phyloP scores from a whole-genome alignment of 2,329 filamentous ascomycete genomes.

The Neonectria magnoliae region DNA sequence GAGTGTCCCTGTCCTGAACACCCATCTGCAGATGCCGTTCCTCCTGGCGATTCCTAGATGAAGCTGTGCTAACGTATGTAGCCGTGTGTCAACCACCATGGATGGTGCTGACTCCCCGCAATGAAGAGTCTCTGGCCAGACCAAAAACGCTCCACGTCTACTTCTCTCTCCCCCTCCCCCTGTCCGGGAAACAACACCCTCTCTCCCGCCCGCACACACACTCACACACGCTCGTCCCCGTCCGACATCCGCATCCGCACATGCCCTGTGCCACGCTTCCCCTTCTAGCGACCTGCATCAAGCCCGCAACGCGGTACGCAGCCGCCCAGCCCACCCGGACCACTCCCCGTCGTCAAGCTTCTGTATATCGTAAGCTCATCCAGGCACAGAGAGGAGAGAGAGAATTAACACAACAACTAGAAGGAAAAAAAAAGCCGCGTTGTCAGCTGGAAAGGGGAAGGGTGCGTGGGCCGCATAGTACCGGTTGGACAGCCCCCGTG shows the following conservation, averaged over 20 bases:
- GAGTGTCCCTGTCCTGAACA: background rate
- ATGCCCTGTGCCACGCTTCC: constrained; percentile 39
- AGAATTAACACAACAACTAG: background rate
- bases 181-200: constrained; percentile 13
- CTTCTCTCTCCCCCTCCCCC: background rate
- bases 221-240: constrained; percentile 20
- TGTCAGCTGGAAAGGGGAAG: background rate
- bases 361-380: constrained; percentile 3
- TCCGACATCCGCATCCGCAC: constrained; percentile 28
- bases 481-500: background rate
- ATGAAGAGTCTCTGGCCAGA: constrained; percentile 3
- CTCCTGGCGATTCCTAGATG: background rate
- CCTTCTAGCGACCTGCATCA: constrained; percentile 43
- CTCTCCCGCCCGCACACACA: constrained; percentile 7
- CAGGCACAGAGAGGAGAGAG: background rate
- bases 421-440: background rate
- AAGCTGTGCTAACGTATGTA: background rate
- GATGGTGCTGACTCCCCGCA: background rate
- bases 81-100: background rate
- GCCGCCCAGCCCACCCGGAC: constrained; percentile 17
- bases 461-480: background rate
- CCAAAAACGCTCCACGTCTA: background rate
- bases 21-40: background rate
- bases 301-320: constrained; percentile 23
- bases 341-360: background rate